phyloP scores from a whole-genome alignment of 805 yeast species.

The Ogataea wickerhamii region DNA sequence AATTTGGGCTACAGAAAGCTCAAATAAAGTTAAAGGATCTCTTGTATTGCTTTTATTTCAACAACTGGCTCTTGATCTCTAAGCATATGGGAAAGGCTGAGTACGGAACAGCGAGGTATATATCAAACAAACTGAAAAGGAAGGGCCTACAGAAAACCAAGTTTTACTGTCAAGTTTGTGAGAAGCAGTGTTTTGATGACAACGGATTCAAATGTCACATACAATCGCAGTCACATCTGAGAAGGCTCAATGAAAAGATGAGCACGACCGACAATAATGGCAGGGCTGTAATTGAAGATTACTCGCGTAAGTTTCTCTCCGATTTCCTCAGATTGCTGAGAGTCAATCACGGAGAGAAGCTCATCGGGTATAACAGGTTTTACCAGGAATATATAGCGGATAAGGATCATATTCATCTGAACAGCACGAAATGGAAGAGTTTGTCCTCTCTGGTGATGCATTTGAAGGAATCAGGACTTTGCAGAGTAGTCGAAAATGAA shows the following conservation, averaged over 20 bases:
- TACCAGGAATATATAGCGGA: slow-evolving; percentile 88
- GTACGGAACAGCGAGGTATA: slow-evolving; percentile 62
- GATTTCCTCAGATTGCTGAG: slow-evolving; percentile 64
- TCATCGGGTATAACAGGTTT: slow-evolving; percentile 74
- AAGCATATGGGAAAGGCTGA: slow-evolving; percentile 52
- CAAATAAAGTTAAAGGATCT: too few species aligned
- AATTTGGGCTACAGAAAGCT: too few species aligned
- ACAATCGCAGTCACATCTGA: slow-evolving; percentile 73
- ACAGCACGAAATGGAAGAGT: slow-evolving; percentile 77
- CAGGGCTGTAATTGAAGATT: slow-evolving; percentile 44
- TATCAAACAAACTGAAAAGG: slow-evolving; percentile 74
- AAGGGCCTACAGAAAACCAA: slow-evolving; percentile 80
- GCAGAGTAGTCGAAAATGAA: slow-evolving; percentile 45
- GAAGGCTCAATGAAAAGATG: slow-evolving; percentile 45
- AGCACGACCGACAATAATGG: slow-evolving; percentile 39
- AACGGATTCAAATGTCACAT: slow-evolving; percentile 92
- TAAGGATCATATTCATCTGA: slow-evolving; percentile 83
- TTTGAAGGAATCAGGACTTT: slow-evolving; percentile 53
- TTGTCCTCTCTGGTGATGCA: slow-evolving; percentile 64
- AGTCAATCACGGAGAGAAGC: slow-evolving; percentile 76
- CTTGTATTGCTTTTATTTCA: too few species aligned
- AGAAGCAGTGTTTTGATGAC: slow-evolving; percentile 91
- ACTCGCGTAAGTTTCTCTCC: slow-evolving; percentile 52
- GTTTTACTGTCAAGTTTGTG: slow-evolving; percentile 89
- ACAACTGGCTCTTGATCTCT: not conserved